A percentile compares a stretch with the other conserved stretches of the same genome.
Conservation (phyloP, 2,329 filamentous ascomycete genomes). For the Neofusicoccum sp. region DNA sequence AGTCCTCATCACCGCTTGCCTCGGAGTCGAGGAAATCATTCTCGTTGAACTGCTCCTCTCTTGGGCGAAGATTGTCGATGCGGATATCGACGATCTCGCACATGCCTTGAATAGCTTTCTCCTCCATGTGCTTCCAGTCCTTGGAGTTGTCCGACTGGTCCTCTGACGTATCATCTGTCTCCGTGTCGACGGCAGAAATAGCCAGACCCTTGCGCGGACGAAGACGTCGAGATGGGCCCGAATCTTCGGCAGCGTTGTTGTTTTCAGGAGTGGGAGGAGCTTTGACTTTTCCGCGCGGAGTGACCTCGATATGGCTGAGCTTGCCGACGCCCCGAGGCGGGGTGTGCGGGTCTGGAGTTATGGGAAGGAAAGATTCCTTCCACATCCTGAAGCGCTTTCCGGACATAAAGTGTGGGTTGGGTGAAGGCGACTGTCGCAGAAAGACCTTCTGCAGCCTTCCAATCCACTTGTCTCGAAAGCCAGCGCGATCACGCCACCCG, state of each 20-base stretch:
- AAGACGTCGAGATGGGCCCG: slow-evolving; percentile 7
- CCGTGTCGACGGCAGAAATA: neutral
- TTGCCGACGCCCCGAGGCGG: neutral
- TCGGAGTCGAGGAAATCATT: slow-evolving; percentile 69
- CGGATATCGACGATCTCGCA: slow-evolving; percentile 69
- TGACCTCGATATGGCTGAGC: slow-evolving; percentile 1
- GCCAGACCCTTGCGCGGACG: neutral
- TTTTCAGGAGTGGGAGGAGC: neutral
- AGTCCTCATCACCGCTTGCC: slow-evolving; percentile 55
- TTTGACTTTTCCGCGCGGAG: neutral
- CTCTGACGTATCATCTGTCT: neutral
- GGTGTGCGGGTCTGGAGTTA: neutral
- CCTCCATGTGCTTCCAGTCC: slow-evolving; percentile 13
- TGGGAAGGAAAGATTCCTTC: slow-evolving; percentile 27
- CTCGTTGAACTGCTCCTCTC: slow-evolving; percentile 67
- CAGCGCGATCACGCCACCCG: slow-evolving; percentile 74
- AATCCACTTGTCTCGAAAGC: slow-evolving; percentile 77
- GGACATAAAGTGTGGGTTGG: slow-evolving; percentile 43
- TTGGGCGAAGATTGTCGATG: slow-evolving; percentile 73
- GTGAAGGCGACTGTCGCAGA: slow-evolving; percentile 49
- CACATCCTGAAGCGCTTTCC: slow-evolving; percentile 43
- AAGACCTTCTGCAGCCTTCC: slow-evolving; percentile 68
- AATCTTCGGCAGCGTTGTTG: neutral
- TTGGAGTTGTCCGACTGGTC: neutral
- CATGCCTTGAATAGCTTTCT: slow-evolving; percentile 60